Percentiles rank a stretch among this genome's conserved stretches.
These are phyloP conservation scores for Spizellomyces punctatus DNA, from an alignment of 192 early-diverging fungal genomes.

Conservation along the genomic window DNA sequence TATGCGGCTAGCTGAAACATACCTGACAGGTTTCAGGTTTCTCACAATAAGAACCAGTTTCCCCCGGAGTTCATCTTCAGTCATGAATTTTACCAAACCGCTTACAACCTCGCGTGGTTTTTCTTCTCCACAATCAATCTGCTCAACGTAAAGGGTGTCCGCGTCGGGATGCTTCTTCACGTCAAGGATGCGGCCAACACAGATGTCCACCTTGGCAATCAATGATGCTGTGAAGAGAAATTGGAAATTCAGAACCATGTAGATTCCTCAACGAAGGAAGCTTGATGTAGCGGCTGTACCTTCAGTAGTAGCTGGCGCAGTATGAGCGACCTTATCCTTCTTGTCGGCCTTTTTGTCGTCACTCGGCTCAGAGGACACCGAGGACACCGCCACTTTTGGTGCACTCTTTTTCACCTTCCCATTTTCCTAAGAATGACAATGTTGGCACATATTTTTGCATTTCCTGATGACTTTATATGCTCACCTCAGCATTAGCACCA, in stretches of 20 bases:
- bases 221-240: conserved; percentile 30
- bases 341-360: conserved; percentile 16
- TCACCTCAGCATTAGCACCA: conserved; percentile 22
- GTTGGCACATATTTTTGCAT: no score
- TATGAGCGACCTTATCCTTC: conserved; percentile 42
- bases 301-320: conserved; percentile 10
- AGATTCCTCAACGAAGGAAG: background rate
- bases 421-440: no score
- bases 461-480: no score
- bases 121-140: conserved; percentile 88
- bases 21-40: conserved; percentile 92
- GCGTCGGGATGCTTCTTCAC: conserved; percentile 93
- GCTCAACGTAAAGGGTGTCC: conserved; percentile 94
- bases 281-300: background rate
- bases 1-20: conserved; percentile 15
- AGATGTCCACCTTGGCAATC: conserved; percentile 86
- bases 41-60: conserved; percentile 63
- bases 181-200: conserved; percentile 84
- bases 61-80: conserved; percentile 81
- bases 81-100: conserved; percentile 91
- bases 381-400: no score
- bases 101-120: conserved; percentile 86
- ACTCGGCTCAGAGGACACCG: conserved; percentile 5
- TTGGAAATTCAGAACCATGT: background rate
- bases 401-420: no score